These are phyloP conservation scores for Glaciozyma martinii DNA, from an alignment of 768 basidiomycete species.

Conservation along the genomic window DNA sequence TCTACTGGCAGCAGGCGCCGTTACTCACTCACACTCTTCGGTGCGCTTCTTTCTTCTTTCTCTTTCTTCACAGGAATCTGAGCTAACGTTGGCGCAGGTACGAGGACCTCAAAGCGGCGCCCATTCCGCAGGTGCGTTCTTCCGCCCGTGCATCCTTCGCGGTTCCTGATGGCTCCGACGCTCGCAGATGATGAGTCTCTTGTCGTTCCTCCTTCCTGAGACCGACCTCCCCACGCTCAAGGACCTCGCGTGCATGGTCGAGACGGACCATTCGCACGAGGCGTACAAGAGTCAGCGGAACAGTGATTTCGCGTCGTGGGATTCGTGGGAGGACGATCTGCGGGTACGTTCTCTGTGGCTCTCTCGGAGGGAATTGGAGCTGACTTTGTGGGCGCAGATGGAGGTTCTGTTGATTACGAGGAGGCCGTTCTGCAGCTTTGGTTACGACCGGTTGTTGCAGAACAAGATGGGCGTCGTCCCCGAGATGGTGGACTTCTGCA, in stretches of 20 bases:
- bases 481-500: conserved; percentile 9
- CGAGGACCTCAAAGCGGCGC: conserved; percentile 26
- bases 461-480: conserved; percentile 1
- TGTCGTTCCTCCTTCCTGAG: conserved; percentile 27
- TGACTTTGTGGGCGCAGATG: background rate
- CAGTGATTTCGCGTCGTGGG: conserved; percentile 25
- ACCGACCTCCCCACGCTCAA: conserved; percentile 13
- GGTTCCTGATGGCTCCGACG: background rate
- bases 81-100: background rate
- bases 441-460: conserved; percentile 16
- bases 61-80: background rate
- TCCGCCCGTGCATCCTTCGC: background rate
- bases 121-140: conserved; percentile 15
- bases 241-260: conserved; percentile 20
- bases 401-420: conserved; percentile 18
- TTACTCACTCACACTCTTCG: conserved; percentile 12
- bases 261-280: background rate
- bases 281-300: conserved; percentile 1
- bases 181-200: conserved; percentile 22
- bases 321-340: conserved; percentile 8
- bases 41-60: background rate
- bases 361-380: no score
- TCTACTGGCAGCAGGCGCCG: conserved; percentile 24
- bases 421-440: conserved; percentile 24
- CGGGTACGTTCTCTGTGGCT: background rate